Evolutionary conservation across 1,284 basidiomycete species (phyloP).

Genomic region (Pseudozyma sp.): DNA sequence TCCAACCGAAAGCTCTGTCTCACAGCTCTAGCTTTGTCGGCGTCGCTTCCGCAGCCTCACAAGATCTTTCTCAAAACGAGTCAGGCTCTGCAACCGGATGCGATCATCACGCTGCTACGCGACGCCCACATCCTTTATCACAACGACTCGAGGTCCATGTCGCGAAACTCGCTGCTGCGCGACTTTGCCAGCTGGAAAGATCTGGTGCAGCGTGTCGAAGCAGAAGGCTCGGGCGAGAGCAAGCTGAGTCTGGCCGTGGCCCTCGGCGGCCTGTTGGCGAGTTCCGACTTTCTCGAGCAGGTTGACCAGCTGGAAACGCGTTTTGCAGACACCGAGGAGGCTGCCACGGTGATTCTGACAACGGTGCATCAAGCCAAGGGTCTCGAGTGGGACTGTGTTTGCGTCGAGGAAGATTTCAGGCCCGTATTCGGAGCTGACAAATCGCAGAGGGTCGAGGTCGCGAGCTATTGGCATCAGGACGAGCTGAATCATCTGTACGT

Average conservation of each 20-base stretch:
- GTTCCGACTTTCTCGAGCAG: constrained; percentile 52
- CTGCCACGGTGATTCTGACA: constrained; percentile 51
- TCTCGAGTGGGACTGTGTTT: constrained; percentile 62
- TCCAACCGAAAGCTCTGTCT: constrained; percentile 57
- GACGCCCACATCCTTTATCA: constrained; percentile 60
- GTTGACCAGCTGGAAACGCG: constrained; percentile 49
- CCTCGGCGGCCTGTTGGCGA: constrained; percentile 39
- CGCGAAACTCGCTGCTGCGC: constrained; percentile 49
- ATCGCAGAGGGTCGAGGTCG: constrained; percentile 41
- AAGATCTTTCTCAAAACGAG: constrained; percentile 61
- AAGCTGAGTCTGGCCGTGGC: constrained; percentile 57
- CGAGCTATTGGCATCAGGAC: constrained; percentile 45
- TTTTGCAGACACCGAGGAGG: constrained; percentile 40
- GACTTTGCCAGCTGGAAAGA: constrained; percentile 64
- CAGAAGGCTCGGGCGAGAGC: constrained; percentile 58
- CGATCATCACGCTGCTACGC: constrained; percentile 53
- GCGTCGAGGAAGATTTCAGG: constrained; percentile 60
- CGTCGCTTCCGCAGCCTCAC: constrained; percentile 32
- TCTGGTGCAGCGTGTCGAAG: constrained; percentile 60
- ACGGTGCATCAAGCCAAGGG: constrained; percentile 65
- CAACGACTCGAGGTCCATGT: constrained; percentile 42
- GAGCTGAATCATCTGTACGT: constrained; percentile 64
- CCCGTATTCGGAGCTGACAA: constrained; percentile 37
- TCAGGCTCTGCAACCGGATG: constrained; percentile 45
- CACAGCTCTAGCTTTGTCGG: constrained; percentile 53